Evolutionary conservation across 2,329 filamentous ascomycete genomes (phyloP), one percentile per base, ranked within the genome.

Genomic region (Neonectria hederae): DNA sequence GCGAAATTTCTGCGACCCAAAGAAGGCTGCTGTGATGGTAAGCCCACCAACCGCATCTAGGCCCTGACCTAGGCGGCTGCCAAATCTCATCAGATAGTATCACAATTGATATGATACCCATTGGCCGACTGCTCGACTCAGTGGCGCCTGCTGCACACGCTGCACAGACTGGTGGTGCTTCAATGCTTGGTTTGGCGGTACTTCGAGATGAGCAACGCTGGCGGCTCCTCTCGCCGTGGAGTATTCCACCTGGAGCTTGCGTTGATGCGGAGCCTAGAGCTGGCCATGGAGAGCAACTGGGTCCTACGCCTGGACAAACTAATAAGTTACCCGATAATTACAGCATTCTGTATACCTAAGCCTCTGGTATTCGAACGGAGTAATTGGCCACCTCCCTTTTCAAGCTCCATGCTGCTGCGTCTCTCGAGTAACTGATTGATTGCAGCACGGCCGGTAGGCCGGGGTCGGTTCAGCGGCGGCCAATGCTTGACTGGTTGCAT

Each of bases 401-500:
- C 13, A 28, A 19, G 49, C 56, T 40, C 21, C 45, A 38, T 58
- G 17, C 26, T 19, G 2, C 35, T 28, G 28, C 40, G 45, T 45
- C 14, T 14, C 48, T 51, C 9, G n/a, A 46, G 24, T 32, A 9
- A 42, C 54, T 48, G 38, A 57, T 52, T 46, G 42, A 53, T 62
- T 54, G 54, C 21, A 46, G 14, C 48, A 49, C 6, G 14, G 24
- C 24, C 11, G 24, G 17, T n/a, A 38, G 32, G 24, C 55, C 43
- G 45, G 42, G 46, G 42, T 43, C 38, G 38, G 28, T 56, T 38
- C 22, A 43, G 28, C 42, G 24, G 24, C 22, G 46, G 42, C 54
- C 60, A 54, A 26, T 51, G 49, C 54, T 58, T 51, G 45, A 49
- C 54, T 38, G 32, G 62, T 56, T 61, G 30, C 57, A 65, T 57